These are phyloP conservation scores for Trichodelitschia bisporula DNA, from an alignment of 495 filamentous ascomycete species.

Conservation along the genomic window DNA sequence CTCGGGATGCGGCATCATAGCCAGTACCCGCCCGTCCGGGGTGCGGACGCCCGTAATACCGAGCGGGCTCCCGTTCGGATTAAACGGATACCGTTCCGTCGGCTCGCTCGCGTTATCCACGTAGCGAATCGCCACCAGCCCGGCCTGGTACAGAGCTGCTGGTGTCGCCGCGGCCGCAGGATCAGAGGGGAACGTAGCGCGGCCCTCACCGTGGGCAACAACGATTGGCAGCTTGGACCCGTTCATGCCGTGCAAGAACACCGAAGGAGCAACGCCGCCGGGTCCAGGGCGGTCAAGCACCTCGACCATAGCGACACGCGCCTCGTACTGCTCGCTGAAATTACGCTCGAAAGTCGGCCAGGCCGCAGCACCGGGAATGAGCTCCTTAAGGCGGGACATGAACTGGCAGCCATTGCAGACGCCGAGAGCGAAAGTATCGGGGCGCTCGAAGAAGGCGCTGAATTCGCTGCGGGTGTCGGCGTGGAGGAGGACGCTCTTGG, in stretches of 20 bases:
- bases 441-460: constrained; percentile 61
- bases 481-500: constrained; percentile 77
- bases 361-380: constrained; percentile 63
- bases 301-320: constrained; percentile 67
- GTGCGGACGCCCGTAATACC: constrained; percentile 70
- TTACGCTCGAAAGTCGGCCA: constrained; percentile 86
- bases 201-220: constrained; percentile 80
- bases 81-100: constrained; percentile 70
- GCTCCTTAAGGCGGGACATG: constrained; percentile 52
- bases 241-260: constrained; percentile 85
- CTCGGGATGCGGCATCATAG: constrained; percentile 94
- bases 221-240: constrained; percentile 64
- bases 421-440: constrained; percentile 77
- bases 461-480: constrained; percentile 53
- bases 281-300: constrained; percentile 32
- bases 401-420: constrained; percentile 98
- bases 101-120: constrained; percentile 53
- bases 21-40: constrained; percentile 62
- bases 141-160: constrained; percentile 31
- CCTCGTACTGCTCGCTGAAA: constrained; percentile 78
- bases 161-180: constrained; percentile 17
- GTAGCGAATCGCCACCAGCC: constrained; percentile 49
- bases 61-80: constrained; percentile 76
- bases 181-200: constrained; percentile 41
- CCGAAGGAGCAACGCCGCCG: constrained; percentile 25